Base-by-base conservation (phyloP, 2,329 filamentous ascomycete species). In the Anthostomella pinea region DNA sequence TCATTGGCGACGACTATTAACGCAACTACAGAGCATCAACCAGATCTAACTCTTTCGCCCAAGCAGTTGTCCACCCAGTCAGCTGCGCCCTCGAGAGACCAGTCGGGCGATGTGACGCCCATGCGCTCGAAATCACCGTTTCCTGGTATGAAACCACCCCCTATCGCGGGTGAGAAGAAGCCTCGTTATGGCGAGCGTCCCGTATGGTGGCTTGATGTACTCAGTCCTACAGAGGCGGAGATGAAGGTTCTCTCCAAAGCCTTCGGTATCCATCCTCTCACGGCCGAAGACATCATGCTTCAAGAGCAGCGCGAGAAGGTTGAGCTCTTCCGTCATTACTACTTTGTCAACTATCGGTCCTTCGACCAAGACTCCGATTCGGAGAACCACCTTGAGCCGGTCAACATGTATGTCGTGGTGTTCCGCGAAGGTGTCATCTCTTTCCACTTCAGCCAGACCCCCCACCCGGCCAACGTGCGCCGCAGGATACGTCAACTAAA, bases 261-360 rank as follows among this genome's bases (percentile, higher is more conserved):
- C 0, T 98, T 98, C 58, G 88, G 89, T 11, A 96, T 98, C 42
- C 93, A 98, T 65, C 90, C 93, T 1, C 69, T 98, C 40, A 98
- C 93, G 0, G 84, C 88, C 2, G 93, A 98, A 63, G 93, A 98
- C 59, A 96, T 98, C 53, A 84, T 97, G 76, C 83, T 96, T 70
- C 88, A 97, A 61, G 93, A 98, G 67, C 87, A 90, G 25, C 90
- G 93, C 15, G 93, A 98, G 59, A 98, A 98, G 66, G 93, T 98
- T 1, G 93, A 98, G 62, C 74, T 98, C 1, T 98, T 98, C 71
- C 83, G 87, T 21, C 86, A 95, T 60, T 98, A 98, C 67, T 98
- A 98, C 64, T 96, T 98, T 56, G 87, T 98, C 66, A 97, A 95
- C 62, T 98, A 98, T 63, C 85, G 93, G 11, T 94, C 89, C 1